Evolutionary conservation across 768 basidiomycete genomes (phyloP), one percentile per base, ranked within the genome.

Genomic region (Auriculariales sp.): DNA sequence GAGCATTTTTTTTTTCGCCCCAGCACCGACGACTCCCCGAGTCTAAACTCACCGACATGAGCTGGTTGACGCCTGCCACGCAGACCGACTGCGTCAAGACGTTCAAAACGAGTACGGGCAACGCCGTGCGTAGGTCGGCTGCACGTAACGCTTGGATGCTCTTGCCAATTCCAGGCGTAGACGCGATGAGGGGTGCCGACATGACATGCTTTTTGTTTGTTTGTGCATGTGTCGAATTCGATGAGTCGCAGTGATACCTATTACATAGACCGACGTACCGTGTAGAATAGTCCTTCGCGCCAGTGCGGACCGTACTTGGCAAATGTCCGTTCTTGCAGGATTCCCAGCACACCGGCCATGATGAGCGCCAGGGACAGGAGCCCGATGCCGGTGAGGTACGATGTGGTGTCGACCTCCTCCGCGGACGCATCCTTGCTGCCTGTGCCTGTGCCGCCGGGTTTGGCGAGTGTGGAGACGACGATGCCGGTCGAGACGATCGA

Each of bases 251-350:
- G n/a, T n/a, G n/a, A n/a, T n/a, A n/a, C n/a, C n/a, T n/a, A n/a
- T n/a, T n/a, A n/a, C n/a, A n/a, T n/a, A n/a, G n/a, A n/a, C n/a
- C n/a, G n/a, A n/a, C 72, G 44, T 59, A 89, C 87, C 28, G 81
- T 84, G 61, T 90, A 92, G 59, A 92, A 90, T 2, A 90, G 71
- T 3, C 79, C 81, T 62, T 90, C 89, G 56, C 73, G 77, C 89
- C 89, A 92, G 54, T 73, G 77, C 0, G 81, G 80, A 0, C 87
- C 87, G 55, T 86, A 86, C 36, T 64, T 70, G 49, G 63, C 69
- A 61, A 84, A 92, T 6, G 85, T 88, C 49, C 68, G 68, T 60
- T 90, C 86, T 69, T 90, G 87, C 31, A 85, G 65, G 24, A 83
- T 59, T 2, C 89, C 89, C 35, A 86, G 70, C 4, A 77, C 61